Base-by-base conservation (phyloP, 768 basidiomycete species). In the Lyophyllum shimeji region DNA sequence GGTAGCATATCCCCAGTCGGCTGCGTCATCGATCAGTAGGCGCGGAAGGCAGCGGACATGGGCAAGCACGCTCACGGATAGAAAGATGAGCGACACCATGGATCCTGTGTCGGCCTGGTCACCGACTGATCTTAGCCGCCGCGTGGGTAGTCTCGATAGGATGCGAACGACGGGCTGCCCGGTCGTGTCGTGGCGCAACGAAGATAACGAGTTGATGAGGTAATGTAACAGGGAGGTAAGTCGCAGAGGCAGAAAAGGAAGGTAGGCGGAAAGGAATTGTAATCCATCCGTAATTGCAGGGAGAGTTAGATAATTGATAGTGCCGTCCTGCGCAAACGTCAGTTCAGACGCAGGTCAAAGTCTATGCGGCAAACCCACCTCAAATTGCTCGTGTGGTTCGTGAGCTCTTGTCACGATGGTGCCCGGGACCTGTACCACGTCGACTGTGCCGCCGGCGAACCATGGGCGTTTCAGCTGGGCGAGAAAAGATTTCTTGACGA, bases 391-490 rank as follows among this genome's bases (percentile, higher is more conserved):
- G 56, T 89, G 82, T 24, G 78, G 69, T 52, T 82, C 78, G 15
- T 70, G 66, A 2, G 85, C 74, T 53, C 82, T 76, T 6, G 87
- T 91, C 1, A 89, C 78, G 8, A 89, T 74, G 11, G 65, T 77
- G 1, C 90, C 91, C 9, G 91, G 90, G 4, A 90, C 91, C 66
- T 92, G 91, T 0, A 92, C 91, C 20, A 93, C 79, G 59, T 90
- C 84, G 20, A 93, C 90, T 0, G 84, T 90, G 1, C 90, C 90
- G 27, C 91, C 91, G 2, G 90, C 83, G 67, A 93, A 93, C 91
- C 91, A 94, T 0, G 89, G 90, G 7, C 89, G 81, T 52, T 82
- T 76, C 39, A 90, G 74, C 46, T 73, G 72, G 5, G 68, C 68
- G 49, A 91, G 69, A 61, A 91, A 90, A 8, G 81, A 79, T 63